Base-by-base conservation (phyloP, 768 basidiomycete genomes). In the Sarcomyxa edulis region DNA sequence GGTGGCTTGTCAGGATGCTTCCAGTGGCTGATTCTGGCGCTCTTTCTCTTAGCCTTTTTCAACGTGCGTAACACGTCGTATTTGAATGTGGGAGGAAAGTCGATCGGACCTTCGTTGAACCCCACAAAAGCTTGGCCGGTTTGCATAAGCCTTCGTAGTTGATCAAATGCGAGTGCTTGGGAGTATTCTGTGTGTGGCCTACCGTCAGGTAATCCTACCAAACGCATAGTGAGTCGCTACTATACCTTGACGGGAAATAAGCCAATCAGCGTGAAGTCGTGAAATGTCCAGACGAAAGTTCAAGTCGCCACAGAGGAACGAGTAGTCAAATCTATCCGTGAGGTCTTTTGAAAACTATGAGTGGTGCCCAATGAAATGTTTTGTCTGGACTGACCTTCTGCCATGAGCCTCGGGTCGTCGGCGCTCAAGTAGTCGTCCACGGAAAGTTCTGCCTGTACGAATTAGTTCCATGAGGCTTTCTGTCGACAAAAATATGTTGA, bases 41-140 rank as follows among this genome's bases (percentile, higher is more conserved):
- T 35, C 25, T 53, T 60, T 19, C 65, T 64, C 52, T 69, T 72
- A 35, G 66, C 51, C 44, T 66, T 69, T 56, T 78, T 83, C 14
- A 71, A 54, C 2, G 73, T 71, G 18, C 74, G 72, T 38, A 78
- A 58, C 6, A 94, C 84, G 48, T 94, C 84, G 52, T 91, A 92
- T 52, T 96, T 96, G 73, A 94, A 97, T 0, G 94, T 96, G 0
- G 93, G 93, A 4, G 90, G 79, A 46, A 97, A 97, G 49, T 81
- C 55, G 43, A 96, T 96, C 0, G 68, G 61, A 0, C 72, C 89
- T 57, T 97, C 94, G 6, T 64, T 51, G 51, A 96, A 96, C 6
- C 90, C 91, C 11, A 65, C 64, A 48, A 97, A 91, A 3, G 76
- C 76, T 6, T 72, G 59, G 7, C 73, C 71, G n/a, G 69, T 65